Conservation (phyloP, 164 flowering plant genomes). For the Akebia trifoliata region DNA sequence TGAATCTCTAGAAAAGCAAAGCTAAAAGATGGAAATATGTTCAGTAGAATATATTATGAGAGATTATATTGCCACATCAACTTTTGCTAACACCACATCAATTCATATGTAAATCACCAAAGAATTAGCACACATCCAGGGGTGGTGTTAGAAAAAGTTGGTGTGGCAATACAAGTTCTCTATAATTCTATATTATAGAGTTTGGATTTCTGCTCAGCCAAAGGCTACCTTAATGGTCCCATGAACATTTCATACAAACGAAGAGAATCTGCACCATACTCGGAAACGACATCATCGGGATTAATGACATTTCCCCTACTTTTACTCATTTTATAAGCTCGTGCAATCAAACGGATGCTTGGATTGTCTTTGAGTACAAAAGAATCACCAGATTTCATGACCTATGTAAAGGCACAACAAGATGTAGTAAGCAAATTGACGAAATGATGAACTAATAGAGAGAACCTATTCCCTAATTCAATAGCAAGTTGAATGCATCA, state of each 20-base stretch:
- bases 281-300: constrained; percentile 87
- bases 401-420: constrained; percentile 32
- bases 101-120: too few species aligned
- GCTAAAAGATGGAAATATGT: background rate
- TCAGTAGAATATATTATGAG: background rate
- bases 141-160: too few species aligned
- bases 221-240: constrained; percentile 67
- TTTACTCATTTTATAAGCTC: constrained; percentile 96
- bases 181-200: background rate
- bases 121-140: too few species aligned
- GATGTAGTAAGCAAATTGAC: constrained; percentile 7
- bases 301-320: constrained; percentile 95
- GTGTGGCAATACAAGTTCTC: too few species aligned
- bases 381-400: constrained; percentile 72
- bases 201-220: background rate
- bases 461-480: constrained; percentile 12
- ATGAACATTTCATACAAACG: constrained; percentile 98
- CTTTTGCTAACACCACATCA: too few species aligned
- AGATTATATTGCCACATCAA: too few species aligned
- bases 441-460: background rate
- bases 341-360: constrained; percentile 62
- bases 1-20: background rate
- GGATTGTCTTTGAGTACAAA: constrained; percentile 82
- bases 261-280: constrained; percentile 96
- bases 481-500: constrained; percentile 1